Evolutionary conservation across 108 stramenopile genomes (phyloP).

Genomic region (Thalassiosira profunda): DNA sequence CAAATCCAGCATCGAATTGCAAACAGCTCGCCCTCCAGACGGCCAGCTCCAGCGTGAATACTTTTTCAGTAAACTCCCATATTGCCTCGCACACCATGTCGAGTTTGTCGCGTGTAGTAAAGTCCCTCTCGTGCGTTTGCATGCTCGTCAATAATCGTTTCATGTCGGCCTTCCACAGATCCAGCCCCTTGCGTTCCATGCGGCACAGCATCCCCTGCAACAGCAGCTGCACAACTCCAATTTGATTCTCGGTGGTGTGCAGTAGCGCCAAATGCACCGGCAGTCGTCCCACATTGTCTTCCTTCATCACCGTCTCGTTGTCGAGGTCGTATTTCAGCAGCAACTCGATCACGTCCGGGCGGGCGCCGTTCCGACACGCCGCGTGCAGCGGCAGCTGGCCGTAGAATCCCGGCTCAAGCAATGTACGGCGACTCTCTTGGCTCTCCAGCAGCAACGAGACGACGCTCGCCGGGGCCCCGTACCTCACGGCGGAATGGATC

Average conservation of each 20-base stretch:
- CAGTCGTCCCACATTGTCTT: conserved; percentile 56
- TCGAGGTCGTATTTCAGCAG: conserved; percentile 47
- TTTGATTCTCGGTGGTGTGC: conserved; percentile 36
- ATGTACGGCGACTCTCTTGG: conserved; percentile 27
- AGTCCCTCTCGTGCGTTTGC: conserved; percentile 60
- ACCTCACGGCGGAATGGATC: conserved; percentile 64
- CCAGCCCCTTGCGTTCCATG: conserved; percentile 53
- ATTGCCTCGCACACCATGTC: conserved; percentile 53
- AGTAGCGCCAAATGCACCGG: conserved; percentile 65
- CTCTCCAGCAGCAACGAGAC: conserved; percentile 54
- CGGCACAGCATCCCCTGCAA: conserved; percentile 59
- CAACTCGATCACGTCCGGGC: conserved; percentile 44
- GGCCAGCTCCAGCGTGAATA: conserved; percentile 54
- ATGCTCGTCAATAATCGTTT: conserved; percentile 37
- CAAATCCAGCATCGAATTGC: conserved; percentile 14
- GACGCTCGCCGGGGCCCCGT: conserved; percentile 58
- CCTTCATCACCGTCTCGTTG: conserved; percentile 46
- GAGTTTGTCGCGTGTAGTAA: conserved; percentile 60
- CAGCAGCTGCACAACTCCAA: conserved; percentile 35
- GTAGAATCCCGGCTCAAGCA: conserved; percentile 47
- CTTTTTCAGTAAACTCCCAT: conserved; percentile 41
- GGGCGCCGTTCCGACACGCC: conserved; percentile 58
- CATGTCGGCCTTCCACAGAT: conserved; percentile 60
- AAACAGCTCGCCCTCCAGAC: conserved; percentile 62
- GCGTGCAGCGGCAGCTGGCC: conserved; percentile 69